phyloP scores from a whole-genome alignment of 2,329 filamentous ascomycete species.

The Huntiella abstrusa region DNA sequence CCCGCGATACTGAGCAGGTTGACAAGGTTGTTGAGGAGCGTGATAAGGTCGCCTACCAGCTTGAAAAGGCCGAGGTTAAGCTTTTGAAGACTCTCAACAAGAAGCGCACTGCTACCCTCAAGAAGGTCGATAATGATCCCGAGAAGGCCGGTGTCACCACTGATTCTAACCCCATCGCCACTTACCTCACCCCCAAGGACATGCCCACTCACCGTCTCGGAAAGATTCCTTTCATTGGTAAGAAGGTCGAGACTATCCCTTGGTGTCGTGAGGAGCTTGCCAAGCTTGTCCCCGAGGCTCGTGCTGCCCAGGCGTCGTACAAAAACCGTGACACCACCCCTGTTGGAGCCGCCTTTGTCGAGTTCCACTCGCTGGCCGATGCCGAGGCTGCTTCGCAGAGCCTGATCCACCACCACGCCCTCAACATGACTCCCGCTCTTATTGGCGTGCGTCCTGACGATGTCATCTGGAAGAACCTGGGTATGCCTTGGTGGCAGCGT shows the following conservation, averaged over 20 bases:
- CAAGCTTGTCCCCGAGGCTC: conserved; percentile 43
- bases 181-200: conserved; percentile 47
- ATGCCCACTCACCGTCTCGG: conserved; percentile 51
- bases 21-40: conserved; percentile 67
- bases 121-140: conserved; percentile 24
- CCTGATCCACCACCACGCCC: conserved; percentile 66
- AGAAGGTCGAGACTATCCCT: conserved; percentile 66
- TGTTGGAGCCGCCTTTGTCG: conserved; percentile 69
- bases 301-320: conserved; percentile 48
- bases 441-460: conserved; percentile 69
- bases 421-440: conserved; percentile 73
- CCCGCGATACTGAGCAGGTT: conserved; percentile 55
- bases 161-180: conserved; percentile 35
- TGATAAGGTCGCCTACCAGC: conserved; percentile 57
- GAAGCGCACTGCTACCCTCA: conserved; percentile 31
- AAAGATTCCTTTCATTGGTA: conserved; percentile 43
- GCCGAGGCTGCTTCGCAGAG: conserved; percentile 79
- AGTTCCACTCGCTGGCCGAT: conserved; percentile 65
- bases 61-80: conserved; percentile 75
- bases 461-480: conserved; percentile 72
- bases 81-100: conserved; percentile 64
- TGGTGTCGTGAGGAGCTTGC: conserved; percentile 46
- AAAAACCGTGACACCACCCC: conserved; percentile 43
- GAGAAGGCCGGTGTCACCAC: conserved; percentile 28
- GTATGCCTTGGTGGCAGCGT: conserved; percentile 72